Conservation (phyloP, 805 yeast species). For the Lachancea kluyveri region DNA sequence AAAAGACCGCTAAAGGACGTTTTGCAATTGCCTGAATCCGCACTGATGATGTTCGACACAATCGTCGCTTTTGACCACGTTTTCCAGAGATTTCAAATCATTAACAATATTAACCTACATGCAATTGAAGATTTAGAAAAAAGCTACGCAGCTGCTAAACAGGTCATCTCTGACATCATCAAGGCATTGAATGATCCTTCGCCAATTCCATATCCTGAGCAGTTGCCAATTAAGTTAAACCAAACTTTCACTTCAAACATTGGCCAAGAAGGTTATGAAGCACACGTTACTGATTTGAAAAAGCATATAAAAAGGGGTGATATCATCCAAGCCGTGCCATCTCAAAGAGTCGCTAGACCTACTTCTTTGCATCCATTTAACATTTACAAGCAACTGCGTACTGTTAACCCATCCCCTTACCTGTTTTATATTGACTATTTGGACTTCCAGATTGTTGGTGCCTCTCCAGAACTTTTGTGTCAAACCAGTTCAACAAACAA, state of each 20-base stretch:
- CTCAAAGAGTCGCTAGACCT: conserved; percentile 93
- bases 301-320: conserved; percentile 85
- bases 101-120: conserved; percentile 63
- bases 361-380: conserved; percentile 95
- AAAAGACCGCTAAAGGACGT: conserved; percentile 68
- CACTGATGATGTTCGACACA: conserved; percentile 84
- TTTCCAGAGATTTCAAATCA: conserved; percentile 85
- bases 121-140: conserved; percentile 28
- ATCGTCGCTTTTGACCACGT: conserved; percentile 92
- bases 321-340: conserved; percentile 96
- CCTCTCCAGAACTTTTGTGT: conserved; percentile 92
- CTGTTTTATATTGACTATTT: conserved; percentile 87
- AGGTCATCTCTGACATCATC: conserved; percentile 53
- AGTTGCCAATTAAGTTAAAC: conserved; percentile 59
- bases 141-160: conserved; percentile 49
- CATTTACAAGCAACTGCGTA: conserved; percentile 86
- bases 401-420: conserved; percentile 97
- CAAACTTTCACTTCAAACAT: conserved; percentile 80
- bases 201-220: conserved; percentile 60
- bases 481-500: conserved; percentile 67
- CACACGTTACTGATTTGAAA: conserved; percentile 68
- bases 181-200: conserved; percentile 38
- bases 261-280: conserved; percentile 90
- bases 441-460: conserved; percentile 94
- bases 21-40: conserved; percentile 83